A percentile compares a stretch with the other conserved stretches of the same genome.
phyloP scores from a whole-genome alignment of 768 basidiomycete genomes.

The Paxillus rubicundulus region DNA sequence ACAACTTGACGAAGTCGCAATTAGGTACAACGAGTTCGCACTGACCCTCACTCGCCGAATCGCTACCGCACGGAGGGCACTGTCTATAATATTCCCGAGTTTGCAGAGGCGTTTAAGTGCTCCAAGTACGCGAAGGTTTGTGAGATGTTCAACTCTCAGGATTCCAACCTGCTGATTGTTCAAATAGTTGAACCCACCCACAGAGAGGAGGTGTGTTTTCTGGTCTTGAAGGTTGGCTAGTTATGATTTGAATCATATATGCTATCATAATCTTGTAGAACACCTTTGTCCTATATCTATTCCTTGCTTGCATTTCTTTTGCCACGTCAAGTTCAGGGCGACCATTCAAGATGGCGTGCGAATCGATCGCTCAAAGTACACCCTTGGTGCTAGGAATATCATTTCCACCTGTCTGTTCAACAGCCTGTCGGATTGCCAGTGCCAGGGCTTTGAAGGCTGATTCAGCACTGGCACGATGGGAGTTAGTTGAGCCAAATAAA shows the following conservation, averaged over 20 bases:
- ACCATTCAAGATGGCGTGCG: too few relatives aligned
- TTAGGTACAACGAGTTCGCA: constrained; percentile 74
- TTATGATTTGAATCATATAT: background rate
- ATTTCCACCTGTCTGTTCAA: constrained; percentile 80
- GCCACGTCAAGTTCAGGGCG: too few relatives aligned
- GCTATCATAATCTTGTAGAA: constrained; percentile 10
- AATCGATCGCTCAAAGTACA: constrained; percentile 58
- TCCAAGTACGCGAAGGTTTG: constrained; percentile 69
- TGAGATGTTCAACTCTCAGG: constrained; percentile 2
- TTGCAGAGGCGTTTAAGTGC: constrained; percentile 85
- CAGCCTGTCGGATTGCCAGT: constrained; percentile 92
- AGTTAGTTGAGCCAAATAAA: background rate
- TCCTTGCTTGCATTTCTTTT: background rate
- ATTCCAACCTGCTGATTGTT: background rate
- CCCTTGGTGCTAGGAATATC: constrained; percentile 98
- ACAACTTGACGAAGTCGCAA: background rate
- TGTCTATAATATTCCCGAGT: constrained; percentile 81
- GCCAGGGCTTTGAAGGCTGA: constrained; percentile 98
- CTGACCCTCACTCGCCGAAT: constrained; percentile 86
- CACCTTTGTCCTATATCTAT: background rate
- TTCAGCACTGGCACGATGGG: constrained; percentile 63
- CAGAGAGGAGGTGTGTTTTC: constrained; percentile 73
- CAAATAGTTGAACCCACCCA: constrained; percentile 75
- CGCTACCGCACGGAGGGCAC: constrained; percentile 84
- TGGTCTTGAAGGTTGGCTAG: constrained; percentile 49